phyloP scores from a whole-genome alignment of 2,329 filamentous ascomycete species.

The Elsinoe ampelina region DNA sequence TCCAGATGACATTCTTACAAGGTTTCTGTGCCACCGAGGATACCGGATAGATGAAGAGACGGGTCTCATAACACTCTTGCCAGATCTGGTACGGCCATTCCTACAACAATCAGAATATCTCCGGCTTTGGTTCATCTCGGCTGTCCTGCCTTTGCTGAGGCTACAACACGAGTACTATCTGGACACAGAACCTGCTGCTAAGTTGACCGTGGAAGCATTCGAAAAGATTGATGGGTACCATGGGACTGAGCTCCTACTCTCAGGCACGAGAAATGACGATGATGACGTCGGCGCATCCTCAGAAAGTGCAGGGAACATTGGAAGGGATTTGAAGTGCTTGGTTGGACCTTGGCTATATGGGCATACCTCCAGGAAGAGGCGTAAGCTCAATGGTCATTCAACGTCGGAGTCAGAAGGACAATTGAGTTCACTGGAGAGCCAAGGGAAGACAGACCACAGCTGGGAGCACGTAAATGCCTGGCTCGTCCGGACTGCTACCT shows the following conservation, averaged over 20 bases:
- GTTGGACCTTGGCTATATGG: constrained; percentile 67
- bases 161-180: constrained; percentile 63
- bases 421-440: constrained; percentile 14
- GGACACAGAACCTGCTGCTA: constrained; percentile 37
- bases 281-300: constrained; percentile 26
- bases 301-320: constrained; percentile 34
- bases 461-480: constrained; percentile 64
- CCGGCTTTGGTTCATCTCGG: constrained; percentile 59
- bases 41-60: constrained; percentile 62
- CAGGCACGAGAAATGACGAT: constrained; percentile 41
- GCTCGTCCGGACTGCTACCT: constrained; percentile 52
- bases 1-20: constrained; percentile 47
- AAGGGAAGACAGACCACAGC: constrained; percentile 42
- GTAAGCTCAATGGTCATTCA: constrained; percentile 31
- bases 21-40: constrained; percentile 60
- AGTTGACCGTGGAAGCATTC: constrained; percentile 57
- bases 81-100: constrained; percentile 60
- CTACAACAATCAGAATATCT: constrained; percentile 52
- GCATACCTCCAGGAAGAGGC: constrained; percentile 48
- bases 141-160: constrained; percentile 58
- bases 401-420: background rate
- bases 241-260: constrained; percentile 54
- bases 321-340: constrained; percentile 57
- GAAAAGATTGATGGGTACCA: constrained; percentile 49
- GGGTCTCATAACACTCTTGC: constrained; percentile 60